A percentile compares a stretch with the other conserved stretches of the same genome.
Conservation (phyloP, 495 filamentous ascomycete species). For the Platismatia glauca region DNA sequence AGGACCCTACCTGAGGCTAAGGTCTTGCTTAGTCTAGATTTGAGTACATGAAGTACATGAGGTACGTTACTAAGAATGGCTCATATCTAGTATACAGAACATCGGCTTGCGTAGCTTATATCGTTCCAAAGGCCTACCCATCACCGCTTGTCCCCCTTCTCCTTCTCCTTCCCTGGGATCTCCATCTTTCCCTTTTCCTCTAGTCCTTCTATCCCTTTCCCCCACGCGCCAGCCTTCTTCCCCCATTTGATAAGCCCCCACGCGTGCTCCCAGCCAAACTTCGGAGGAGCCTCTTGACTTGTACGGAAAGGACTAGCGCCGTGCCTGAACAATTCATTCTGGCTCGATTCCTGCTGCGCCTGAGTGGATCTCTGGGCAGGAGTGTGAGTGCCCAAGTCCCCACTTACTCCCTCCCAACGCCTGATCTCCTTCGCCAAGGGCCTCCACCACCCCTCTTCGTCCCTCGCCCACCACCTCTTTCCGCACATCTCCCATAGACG, state of each 20-base stretch:
- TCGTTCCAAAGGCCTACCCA: not conserved
- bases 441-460: conserved; percentile 51
- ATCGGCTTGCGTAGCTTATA: not conserved
- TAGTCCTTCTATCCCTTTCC: conserved; percentile 39
- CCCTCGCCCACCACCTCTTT: conserved; percentile 49
- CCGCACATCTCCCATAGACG: conserved; percentile 62
- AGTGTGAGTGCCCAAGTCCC: not conserved
- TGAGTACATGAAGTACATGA: not conserved
- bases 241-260: conserved; percentile 48
- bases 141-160: not conserved
- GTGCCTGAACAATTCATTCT: conserved; percentile 27
- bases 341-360: conserved; percentile 26
- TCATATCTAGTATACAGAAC: not conserved
- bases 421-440: conserved; percentile 50
- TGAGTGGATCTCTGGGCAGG: conserved; percentile 26
- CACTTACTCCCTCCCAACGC: conserved; percentile 43
- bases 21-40: not conserved
- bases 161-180: not conserved
- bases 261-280: conserved; percentile 40
- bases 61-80: not conserved
- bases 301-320: conserved; percentile 39
- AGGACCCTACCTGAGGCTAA: not conserved
- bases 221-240: conserved; percentile 44
- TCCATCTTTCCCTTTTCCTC: conserved; percentile 24
- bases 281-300: conserved; percentile 36